phyloP scores from a whole-genome alignment of 176 grass and related monocot genomes.

The Ananas comosus region DNA sequence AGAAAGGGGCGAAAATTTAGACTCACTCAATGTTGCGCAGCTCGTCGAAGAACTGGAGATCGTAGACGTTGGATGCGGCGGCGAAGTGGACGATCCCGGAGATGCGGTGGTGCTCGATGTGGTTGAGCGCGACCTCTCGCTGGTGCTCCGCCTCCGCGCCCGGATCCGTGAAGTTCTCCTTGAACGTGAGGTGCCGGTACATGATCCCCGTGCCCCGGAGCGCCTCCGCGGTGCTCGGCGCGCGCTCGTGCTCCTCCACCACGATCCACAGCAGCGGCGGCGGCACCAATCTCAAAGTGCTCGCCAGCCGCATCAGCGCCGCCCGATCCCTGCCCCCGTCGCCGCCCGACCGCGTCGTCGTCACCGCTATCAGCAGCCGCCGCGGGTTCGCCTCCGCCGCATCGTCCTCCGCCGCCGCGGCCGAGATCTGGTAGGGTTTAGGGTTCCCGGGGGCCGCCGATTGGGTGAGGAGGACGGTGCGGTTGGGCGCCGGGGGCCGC shows the following conservation, averaged over 20 bases:
- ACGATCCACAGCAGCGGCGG: slow-evolving; percentile 83
- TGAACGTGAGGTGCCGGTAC: slow-evolving; percentile 88
- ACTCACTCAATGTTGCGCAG: slow-evolving; percentile 82
- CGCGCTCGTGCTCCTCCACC: slow-evolving; percentile 54
- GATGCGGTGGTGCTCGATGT: slow-evolving; percentile 82
- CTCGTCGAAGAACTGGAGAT: slow-evolving; percentile 74
- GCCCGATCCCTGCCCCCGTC: slow-evolving; percentile 22
- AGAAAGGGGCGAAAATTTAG: background rate
- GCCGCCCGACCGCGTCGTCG: slow-evolving; percentile 46
- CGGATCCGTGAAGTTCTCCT: slow-evolving; percentile 75
- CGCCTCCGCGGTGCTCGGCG: slow-evolving; percentile 47
- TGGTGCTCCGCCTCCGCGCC: slow-evolving; percentile 64
- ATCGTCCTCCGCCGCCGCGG: slow-evolving; percentile 8
- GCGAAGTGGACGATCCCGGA: slow-evolving; percentile 76
- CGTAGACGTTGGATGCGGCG: slow-evolving; percentile 50
- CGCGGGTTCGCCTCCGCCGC: slow-evolving; percentile 12
- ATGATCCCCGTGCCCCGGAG: slow-evolving; percentile 71
- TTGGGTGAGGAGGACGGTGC: slow-evolving; percentile 11
- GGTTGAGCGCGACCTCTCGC: slow-evolving; percentile 74
- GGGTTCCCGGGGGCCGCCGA: slow-evolving; percentile 1
- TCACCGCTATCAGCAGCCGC: slow-evolving; percentile 63
- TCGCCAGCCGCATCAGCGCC: slow-evolving; percentile 53
- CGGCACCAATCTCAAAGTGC: slow-evolving; percentile 58
- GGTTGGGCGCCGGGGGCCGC: slow-evolving; percentile 11
- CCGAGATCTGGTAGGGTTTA: background rate